A percentile compares a stretch with the other conserved stretches of the same genome.
These are phyloP conservation scores for Hypoxylon subgilvum DNA, from an alignment of 495 filamentous ascomycete species.

Conservation along the genomic window DNA sequence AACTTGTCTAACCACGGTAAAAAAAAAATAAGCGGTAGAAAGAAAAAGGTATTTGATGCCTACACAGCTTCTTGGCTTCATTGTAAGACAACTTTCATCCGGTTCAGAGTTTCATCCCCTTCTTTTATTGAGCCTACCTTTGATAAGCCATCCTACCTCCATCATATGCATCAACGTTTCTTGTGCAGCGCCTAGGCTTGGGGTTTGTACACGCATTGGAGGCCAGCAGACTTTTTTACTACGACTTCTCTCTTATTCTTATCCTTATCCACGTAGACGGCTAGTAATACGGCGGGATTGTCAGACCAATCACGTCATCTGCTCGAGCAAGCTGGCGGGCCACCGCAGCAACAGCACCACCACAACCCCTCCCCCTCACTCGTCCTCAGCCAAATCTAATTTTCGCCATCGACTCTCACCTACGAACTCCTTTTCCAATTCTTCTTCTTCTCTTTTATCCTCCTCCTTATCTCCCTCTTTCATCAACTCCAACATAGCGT, in stretches of 20 bases:
- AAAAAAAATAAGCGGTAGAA: conserved; percentile 18
- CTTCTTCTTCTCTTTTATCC: conserved; percentile 18
- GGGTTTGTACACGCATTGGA: too few species aligned
- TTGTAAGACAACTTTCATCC: background rate
- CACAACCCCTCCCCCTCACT: conserved; percentile 28
- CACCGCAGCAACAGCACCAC: conserved; percentile 21
- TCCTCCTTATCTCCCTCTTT: conserved; percentile 43
- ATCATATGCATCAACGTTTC: too few species aligned
- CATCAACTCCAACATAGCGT: conserved; percentile 47
- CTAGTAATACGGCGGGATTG: conserved; percentile 28
- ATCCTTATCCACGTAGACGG: conserved; percentile 3
- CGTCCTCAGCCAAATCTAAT: conserved; percentile 31
- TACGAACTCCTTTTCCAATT: conserved; percentile 27
- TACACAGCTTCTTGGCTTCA: background rate
- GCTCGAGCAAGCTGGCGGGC: conserved; percentile 32
- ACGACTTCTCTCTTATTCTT: conserved; percentile 5
- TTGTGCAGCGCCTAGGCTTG: too few species aligned
- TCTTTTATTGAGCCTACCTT: background rate
- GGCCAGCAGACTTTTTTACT: conserved; percentile 14
- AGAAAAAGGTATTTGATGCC: background rate
- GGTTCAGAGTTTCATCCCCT: background rate
- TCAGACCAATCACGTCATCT: conserved; percentile 33
- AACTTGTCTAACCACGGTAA: conserved; percentile 18
- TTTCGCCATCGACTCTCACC: conserved; percentile 29
- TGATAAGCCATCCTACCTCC: background rate